phyloP scores from a whole-genome alignment of 345 rosid species.

The Excoecaria agallocha region DNA sequence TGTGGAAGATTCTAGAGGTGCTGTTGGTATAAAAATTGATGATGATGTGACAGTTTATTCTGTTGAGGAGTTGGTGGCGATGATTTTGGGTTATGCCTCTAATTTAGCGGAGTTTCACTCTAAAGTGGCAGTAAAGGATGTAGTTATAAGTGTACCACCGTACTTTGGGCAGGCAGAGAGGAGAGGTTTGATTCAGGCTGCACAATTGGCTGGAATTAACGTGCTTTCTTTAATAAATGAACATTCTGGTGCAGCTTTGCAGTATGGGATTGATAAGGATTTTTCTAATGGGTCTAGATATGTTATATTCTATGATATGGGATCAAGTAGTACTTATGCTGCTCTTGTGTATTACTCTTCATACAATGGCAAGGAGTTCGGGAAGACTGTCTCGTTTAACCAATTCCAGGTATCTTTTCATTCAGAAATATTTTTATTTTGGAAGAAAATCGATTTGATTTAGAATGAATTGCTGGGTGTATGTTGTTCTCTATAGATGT shows the following conservation, averaged over 20 bases:
- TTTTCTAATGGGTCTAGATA: constrained; percentile 81
- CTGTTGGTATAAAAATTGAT: constrained; percentile 53
- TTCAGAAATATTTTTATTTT: background rate
- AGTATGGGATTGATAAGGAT: constrained; percentile 97
- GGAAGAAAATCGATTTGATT: background rate
- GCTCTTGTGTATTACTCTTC: constrained; percentile 87
- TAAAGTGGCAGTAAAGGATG: constrained; percentile 61
- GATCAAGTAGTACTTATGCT: constrained; percentile 85
- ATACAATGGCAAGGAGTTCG: constrained; percentile 74
- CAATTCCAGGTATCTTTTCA: constrained; percentile 74
- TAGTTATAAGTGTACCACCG: constrained; percentile 80
- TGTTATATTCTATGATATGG: constrained; percentile 96
- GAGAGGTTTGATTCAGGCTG: constrained; percentile 78
- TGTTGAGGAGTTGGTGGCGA: constrained; percentile 86
- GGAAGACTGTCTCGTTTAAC: constrained; percentile 81
- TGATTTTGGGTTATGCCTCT: constrained; percentile 67
- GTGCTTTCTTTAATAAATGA: constrained; percentile 78
- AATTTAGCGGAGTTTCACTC: constrained; percentile 82
- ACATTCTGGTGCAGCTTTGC: constrained; percentile 96
- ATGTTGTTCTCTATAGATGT: background rate
- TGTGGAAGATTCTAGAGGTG: constrained; percentile 79
- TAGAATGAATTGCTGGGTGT: background rate
- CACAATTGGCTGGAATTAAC: constrained; percentile 88
- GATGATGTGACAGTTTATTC: constrained; percentile 47
- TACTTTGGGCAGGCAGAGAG: constrained; percentile 97